A percentile compares a stretch with the other conserved stretches of the same genome.
Conservation (phyloP, 202 grass and related monocot genomes). For the Panicum virgatum region DNA sequence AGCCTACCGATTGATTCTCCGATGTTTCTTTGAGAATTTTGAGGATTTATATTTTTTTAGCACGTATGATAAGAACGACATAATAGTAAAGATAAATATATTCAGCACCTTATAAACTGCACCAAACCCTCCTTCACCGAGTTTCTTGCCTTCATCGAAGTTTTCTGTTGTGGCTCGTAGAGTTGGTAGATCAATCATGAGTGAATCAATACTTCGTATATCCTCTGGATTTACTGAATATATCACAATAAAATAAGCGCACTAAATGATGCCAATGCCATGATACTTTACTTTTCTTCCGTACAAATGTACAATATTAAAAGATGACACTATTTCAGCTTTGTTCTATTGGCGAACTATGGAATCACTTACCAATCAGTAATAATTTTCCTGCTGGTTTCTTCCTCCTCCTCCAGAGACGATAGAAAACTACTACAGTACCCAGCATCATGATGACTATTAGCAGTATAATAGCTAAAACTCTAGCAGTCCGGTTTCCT, state of each 20-base stretch:
- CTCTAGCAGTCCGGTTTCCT: constrained; percentile 33
- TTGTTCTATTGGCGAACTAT: neutral
- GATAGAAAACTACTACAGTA: constrained; percentile 35
- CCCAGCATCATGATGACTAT: constrained; percentile 31
- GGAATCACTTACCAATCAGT: constrained; percentile 47
- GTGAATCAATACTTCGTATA: constrained; percentile 60
- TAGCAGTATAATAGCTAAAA: constrained; percentile 58
- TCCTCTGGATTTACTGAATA: constrained; percentile 46
- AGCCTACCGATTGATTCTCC: too few species aligned
- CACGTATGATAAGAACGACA: too few species aligned
- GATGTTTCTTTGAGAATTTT: too few species aligned
- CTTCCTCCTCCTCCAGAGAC: constrained; percentile 48
- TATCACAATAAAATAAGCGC: constrained; percentile 26
- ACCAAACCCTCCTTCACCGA: constrained; percentile 87
- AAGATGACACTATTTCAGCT: neutral
- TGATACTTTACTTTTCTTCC: neutral
- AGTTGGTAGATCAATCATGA: constrained; percentile 58
- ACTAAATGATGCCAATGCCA: neutral
- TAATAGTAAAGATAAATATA: neutral
- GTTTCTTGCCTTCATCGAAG: constrained; percentile 72
- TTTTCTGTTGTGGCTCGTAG: constrained; percentile 54
- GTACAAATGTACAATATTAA: neutral
- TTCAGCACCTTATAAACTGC: constrained; percentile 67
- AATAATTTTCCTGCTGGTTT: constrained; percentile 35
- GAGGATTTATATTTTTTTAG: too few species aligned